Conservation (phyloP, 2,329 filamentous ascomycete species). For the Aureobasidium sp. region DNA sequence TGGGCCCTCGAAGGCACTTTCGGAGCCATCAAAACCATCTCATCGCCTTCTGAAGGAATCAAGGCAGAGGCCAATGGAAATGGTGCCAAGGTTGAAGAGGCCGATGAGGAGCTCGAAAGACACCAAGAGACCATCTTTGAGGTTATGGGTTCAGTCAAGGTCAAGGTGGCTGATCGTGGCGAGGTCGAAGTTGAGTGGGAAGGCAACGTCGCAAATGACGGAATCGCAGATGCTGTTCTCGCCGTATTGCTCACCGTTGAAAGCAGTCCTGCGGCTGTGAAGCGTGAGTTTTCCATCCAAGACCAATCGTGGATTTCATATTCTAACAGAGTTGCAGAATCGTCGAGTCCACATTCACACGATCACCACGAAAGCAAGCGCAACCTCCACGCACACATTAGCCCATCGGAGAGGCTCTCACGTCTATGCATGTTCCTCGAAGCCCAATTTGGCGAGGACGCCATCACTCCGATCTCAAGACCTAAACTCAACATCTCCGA, state of each 20-base stretch:
- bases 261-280: slow-evolving; percentile 88
- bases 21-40: slow-evolving; percentile 54
- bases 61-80: slow-evolving; percentile 33
- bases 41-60: slow-evolving; percentile 24
- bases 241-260: slow-evolving; percentile 87
- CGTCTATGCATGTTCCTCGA: slow-evolving; percentile 94
- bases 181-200: slow-evolving; percentile 94
- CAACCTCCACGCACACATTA: slow-evolving; percentile 67
- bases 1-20: slow-evolving; percentile 96
- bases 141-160: slow-evolving; percentile 84
- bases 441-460: slow-evolving; percentile 82
- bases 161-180: slow-evolving; percentile 49
- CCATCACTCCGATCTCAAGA: slow-evolving; percentile 65
- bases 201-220: slow-evolving; percentile 94
- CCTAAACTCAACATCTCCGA: slow-evolving; percentile 42
- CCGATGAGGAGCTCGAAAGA: slow-evolving; percentile 24
- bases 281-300: slow-evolving; percentile 49
- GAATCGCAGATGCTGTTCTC: slow-evolving; percentile 94
- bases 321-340: slow-evolving; percentile 22
- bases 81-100: slow-evolving; percentile 22
- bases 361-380: slow-evolving; percentile 37
- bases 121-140: slow-evolving; percentile 44
- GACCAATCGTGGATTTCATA: too few species aligned
- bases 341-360: slow-evolving; percentile 40
- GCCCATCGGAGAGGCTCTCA: slow-evolving; percentile 66